Evolutionary conservation across 129 eudicot genomes (phyloP).

Genomic region (Glebionis coronaria): DNA sequence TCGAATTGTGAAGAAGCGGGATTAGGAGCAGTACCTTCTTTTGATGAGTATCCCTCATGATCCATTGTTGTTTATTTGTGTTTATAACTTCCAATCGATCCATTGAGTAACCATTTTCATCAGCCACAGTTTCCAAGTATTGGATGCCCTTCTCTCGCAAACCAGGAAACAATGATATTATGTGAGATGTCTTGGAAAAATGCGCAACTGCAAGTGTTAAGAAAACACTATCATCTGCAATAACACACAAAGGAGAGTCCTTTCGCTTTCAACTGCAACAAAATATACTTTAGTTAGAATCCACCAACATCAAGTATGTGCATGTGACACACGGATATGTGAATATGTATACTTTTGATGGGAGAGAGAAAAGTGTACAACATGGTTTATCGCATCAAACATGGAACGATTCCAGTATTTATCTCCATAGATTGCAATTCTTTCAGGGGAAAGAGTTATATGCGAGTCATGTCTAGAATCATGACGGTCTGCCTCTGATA

Average conservation of each 20-base stretch:
- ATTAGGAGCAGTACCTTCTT: conserved; percentile 39
- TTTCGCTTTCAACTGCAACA: conserved; percentile 57
- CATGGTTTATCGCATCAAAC: conserved; percentile 47
- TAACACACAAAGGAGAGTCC: conserved; percentile 53
- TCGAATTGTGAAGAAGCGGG: conserved; percentile 1
- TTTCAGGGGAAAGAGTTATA: conserved; percentile 58
- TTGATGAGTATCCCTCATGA: conserved; percentile 42
- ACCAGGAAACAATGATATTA: conserved; percentile 69
- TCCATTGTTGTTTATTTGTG: conserved; percentile 31
- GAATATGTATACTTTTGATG: too few species aligned
- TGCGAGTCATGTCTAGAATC: conserved; percentile 24
- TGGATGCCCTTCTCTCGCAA: conserved; percentile 53
- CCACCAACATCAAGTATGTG: not conserved
- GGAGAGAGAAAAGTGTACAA: conserved; percentile 37
- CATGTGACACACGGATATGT: not conserved
- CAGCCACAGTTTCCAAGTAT: conserved; percentile 64
- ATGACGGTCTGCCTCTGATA: conserved; percentile 23
- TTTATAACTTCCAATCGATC: conserved; percentile 49
- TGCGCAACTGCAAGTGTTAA: conserved; percentile 56
- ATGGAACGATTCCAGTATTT: conserved; percentile 51
- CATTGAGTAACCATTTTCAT: conserved; percentile 57
- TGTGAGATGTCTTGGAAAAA: conserved; percentile 51
- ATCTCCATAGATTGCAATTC: conserved; percentile 78
- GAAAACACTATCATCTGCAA: conserved; percentile 85
- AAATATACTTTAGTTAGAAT: conserved; percentile 15